Evolutionary conservation across 768 basidiomycete genomes (phyloP), one percentile per base, ranked within the genome.

Genomic region (Piloderma croceum): DNA sequence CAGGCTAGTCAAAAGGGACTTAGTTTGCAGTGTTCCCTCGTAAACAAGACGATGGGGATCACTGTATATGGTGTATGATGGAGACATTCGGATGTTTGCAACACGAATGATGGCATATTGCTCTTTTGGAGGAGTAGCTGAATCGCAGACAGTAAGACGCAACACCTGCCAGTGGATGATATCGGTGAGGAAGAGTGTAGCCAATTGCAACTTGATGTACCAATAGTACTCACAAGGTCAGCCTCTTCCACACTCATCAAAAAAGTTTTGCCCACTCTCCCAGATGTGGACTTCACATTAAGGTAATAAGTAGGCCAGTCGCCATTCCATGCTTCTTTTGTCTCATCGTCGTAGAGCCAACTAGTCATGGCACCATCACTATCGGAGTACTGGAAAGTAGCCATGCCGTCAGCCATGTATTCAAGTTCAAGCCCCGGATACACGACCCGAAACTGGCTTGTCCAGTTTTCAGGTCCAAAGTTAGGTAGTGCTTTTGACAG

Each of bases 271-370:
- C 24, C 17, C 21, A 36, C 44, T 9, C 41, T 21, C 10, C 44
- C 38, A 2, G 44, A 37, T 22, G 58, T 54, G 2, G 57, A 38
- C 44, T 59, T 59, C 37, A 59, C 55, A 36, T 59, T 57, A 19
- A 59, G 44, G 31, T 59, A 43, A 36, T 54, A 59, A 17, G 33
- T 45, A 6, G 57, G 57, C 52, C 55, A 53, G 9, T 29, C 39
- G 13, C 36, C 46, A 1, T 38, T 39, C 55, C 53, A 57, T n/a
- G 6, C 9, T 1, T 48, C 20, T 13, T 20, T 38, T 23, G 42
- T 41, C 35, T 45, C 46, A 4, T 42, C 29, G 3, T 53, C 51
- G 18, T 44, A 49, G 36, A 50, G 38, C 9, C 18, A 15, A 10
- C 39, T 41, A 6, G 58, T 59, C 19, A 59, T 33, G 2, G 36